A percentile compares a stretch with the other conserved stretches of the same genome.
Conservation (phyloP, 2,329 filamentous ascomycete species). For the Aspergillus brunneoviolaceus region DNA sequence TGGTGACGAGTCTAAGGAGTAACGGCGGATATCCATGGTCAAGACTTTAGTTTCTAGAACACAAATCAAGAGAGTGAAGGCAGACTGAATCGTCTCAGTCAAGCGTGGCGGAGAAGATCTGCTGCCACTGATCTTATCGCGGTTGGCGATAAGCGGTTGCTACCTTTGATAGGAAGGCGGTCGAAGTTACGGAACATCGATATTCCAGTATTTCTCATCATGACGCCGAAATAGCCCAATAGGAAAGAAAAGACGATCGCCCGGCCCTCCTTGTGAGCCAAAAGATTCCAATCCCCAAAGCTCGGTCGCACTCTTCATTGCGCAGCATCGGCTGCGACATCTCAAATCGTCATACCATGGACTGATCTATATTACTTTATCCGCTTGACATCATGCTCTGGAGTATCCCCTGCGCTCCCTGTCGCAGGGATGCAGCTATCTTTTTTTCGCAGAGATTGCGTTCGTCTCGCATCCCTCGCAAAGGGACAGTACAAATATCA, state of each 20-base stretch:
- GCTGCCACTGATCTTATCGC: slow-evolving; percentile 17
- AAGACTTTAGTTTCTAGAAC: not conserved
- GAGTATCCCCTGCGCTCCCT: slow-evolving; percentile 31
- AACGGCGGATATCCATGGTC: not conserved
- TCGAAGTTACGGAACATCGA: slow-evolving; percentile 10
- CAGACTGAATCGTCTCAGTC: not conserved
- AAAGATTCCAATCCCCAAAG: not conserved
- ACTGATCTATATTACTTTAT: slow-evolving; percentile 1
- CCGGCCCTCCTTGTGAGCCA: slow-evolving; percentile 3
- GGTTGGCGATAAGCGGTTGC: slow-evolving; percentile 11
- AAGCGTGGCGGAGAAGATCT: slow-evolving; percentile 3
- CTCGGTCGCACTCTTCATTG: not conserved
- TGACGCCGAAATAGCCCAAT: slow-evolving; percentile 19
- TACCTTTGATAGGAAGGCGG: slow-evolving; percentile 13
- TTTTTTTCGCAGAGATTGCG: slow-evolving; percentile 28
- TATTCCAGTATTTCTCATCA: slow-evolving; percentile 14
- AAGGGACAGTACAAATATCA: slow-evolving; percentile 14
- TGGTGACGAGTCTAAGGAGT: not conserved
- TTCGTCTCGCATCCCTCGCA: slow-evolving; percentile 17
- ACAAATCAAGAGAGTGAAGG: not conserved
- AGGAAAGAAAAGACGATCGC: slow-evolving; percentile 17
- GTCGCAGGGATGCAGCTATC: slow-evolving; percentile 30
- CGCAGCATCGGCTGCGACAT: slow-evolving; percentile 20
- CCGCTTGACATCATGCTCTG: slow-evolving; percentile 25
- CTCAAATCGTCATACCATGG: slow-evolving; percentile 24